phyloP scores from a whole-genome alignment of 331 rosid genomes.

The Pyrus hybrid region DNA sequence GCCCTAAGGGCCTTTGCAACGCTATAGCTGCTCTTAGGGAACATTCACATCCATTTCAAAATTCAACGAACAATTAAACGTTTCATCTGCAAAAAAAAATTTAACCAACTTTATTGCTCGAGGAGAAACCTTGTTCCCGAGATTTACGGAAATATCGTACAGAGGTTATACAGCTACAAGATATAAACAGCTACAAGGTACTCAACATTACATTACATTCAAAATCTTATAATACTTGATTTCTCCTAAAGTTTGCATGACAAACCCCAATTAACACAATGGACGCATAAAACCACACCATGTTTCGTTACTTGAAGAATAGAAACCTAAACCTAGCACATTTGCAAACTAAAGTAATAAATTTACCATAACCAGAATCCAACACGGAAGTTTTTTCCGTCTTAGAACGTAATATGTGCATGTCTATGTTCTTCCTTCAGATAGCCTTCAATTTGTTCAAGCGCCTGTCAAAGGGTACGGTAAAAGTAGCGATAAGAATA shows the following conservation, averaged over 20 bases:
- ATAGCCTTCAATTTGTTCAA: conserved; percentile 56
- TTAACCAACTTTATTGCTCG: too few species aligned
- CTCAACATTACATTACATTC: neutral
- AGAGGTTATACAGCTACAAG: too few species aligned
- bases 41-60: neutral
- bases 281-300: neutral
- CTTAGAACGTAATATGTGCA: conserved; percentile 27
- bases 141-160: too few species aligned
- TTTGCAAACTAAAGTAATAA: neutral
- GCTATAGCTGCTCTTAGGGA: too few species aligned
- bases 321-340: conserved; percentile 5
- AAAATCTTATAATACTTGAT: neutral
- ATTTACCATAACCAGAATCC: neutral
- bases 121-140: too few species aligned
- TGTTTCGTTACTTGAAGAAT: conserved; percentile 1
- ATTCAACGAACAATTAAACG: neutral
- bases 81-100: neutral
- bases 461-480: conserved; percentile 44
- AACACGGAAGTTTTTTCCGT: neutral
- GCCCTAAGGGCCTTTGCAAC: too few species aligned
- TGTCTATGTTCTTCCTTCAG: conserved; percentile 40
- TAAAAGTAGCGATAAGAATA: neutral
- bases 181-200: neutral
- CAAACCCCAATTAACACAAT: neutral
- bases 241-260: neutral